These are phyloP conservation scores for Saccharomycopsis schoenii DNA, from an alignment of 805 yeast genomes.

Conservation along the genomic window DNA sequence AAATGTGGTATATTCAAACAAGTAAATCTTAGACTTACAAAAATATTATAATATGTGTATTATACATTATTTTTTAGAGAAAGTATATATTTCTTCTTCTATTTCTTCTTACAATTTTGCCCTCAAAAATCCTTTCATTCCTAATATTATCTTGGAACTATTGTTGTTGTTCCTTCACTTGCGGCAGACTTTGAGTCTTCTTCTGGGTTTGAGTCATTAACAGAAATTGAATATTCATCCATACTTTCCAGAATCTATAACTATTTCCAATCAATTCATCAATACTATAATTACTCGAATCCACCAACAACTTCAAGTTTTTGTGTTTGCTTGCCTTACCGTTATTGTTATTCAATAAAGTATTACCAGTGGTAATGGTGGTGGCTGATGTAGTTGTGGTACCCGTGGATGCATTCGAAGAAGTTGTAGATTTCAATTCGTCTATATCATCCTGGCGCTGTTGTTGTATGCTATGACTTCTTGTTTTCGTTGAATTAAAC, in stretches of 20 bases:
- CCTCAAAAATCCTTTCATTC: background rate
- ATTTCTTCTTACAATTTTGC: background rate
- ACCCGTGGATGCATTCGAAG: background rate
- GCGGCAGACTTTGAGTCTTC: background rate
- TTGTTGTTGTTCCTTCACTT: background rate
- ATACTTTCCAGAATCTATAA: conserved; percentile 13
- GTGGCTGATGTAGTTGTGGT: background rate
- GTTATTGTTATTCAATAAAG: background rate
- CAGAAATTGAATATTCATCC: conserved; percentile 7
- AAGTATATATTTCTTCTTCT: background rate
- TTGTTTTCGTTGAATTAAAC: background rate
- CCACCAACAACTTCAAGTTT: conserved; percentile 13
- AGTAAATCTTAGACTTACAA: too few relatives aligned
- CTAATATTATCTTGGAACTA: background rate
- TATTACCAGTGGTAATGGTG: background rate
- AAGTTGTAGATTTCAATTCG: background rate
- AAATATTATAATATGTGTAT: background rate
- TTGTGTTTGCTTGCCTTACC: background rate
- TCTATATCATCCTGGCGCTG: background rate
- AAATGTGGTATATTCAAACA: too few relatives aligned
- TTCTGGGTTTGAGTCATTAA: background rate
- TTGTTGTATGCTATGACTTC: background rate
- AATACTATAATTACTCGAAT: conserved; percentile 14
- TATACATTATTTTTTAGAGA: background rate
- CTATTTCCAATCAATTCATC: conserved; percentile 14